Conservation (phyloP, 768 basidiomycete species). For the Agaricus bisporus region DNA sequence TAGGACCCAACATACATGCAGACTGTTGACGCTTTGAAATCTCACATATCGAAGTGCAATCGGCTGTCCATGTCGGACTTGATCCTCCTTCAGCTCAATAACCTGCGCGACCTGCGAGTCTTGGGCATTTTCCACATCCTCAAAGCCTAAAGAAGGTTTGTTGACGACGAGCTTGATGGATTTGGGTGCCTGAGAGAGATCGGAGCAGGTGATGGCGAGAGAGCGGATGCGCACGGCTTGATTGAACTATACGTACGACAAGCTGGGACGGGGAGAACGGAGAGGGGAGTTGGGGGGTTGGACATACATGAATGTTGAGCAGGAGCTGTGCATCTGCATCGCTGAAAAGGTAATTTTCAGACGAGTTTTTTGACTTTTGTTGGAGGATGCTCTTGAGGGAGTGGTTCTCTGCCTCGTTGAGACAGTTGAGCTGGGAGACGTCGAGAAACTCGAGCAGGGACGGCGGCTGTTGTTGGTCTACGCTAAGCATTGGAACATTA, state of each 20-base stretch:
- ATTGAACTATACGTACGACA: slow-evolving; percentile 46
- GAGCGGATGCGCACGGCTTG: slow-evolving; percentile 60
- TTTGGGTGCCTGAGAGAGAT: slow-evolving; percentile 44
- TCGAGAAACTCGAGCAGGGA: slow-evolving; percentile 58
- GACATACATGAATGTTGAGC: slow-evolving; percentile 58
- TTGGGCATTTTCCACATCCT: slow-evolving; percentile 50
- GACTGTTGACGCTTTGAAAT: slow-evolving; percentile 61
- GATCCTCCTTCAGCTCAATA: slow-evolving; percentile 43
- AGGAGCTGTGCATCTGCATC: slow-evolving; percentile 73
- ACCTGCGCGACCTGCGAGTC: slow-evolving; percentile 52
- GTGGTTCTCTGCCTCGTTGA: slow-evolving; percentile 57
- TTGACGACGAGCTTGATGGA: slow-evolving; percentile 60
- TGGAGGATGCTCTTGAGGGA: slow-evolving; percentile 46
- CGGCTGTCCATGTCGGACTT: slow-evolving; percentile 38
- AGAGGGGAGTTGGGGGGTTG: background rate
- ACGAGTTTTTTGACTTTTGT: slow-evolving; percentile 36
- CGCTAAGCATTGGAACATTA: no score
- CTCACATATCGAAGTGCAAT: slow-evolving; percentile 58
- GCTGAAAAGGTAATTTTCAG: slow-evolving; percentile 45
- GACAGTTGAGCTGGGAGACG: slow-evolving; percentile 53
- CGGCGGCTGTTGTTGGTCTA: slow-evolving; percentile 15
- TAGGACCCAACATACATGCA: slow-evolving; percentile 45
- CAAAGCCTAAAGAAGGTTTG: slow-evolving; percentile 54
- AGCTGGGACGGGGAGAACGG: background rate
- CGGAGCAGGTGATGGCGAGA: slow-evolving; percentile 41